Evolutionary conservation across 257 asterid genomes (phyloP), one percentile per base, ranked within the genome.

Genomic region (Salvia miltiorrhiza): DNA sequence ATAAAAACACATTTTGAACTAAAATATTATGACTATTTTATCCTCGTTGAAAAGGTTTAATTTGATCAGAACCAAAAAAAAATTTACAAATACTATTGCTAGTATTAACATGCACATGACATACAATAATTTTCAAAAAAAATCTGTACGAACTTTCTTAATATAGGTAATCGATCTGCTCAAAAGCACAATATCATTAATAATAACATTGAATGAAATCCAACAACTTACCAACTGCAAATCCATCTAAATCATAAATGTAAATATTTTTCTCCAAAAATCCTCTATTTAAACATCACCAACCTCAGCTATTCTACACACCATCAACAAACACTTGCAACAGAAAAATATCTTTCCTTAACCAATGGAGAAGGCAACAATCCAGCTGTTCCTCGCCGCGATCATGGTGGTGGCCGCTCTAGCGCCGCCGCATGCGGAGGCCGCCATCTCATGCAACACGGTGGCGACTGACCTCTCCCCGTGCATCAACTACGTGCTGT

Each of bases 401-500:
- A 24, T 14, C 77, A 3, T 28, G 61, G 83, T 49, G 67, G 77
- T 53, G 60, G 49, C 68, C 2, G 65, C 75, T 5, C 62, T 70
- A 4, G 65, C 66, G 8, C 71, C 78, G 8, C 60, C 64, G 16
- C 79, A n/a, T 28, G 73, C 77, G 2, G 85, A 83, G 66, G 91
- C 69, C 0, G 84, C 76, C 48, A 32, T 85, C 12, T 14, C 85
- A 8, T 85, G 90, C 72, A 14, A 5, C 72, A 33, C 60, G 52
- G 86, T 85, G 65, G 66, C 21, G 52, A 70, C 1, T 32, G 23
- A 24, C 9, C 76, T 85, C 1, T 12, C 76, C 4, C 83, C 88
- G 9, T 85, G 91, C 83, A 40, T 80, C 63, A 65, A 19, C 77
- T 85, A 57, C 74, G 85, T 83, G 11, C 0, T 83, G 49, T 40